A percentile compares a stretch with the other conserved stretches of the same genome.
phyloP scores from a whole-genome alignment of 2,329 filamentous ascomycete genomes.

The Calcarisporium arbuscula region DNA sequence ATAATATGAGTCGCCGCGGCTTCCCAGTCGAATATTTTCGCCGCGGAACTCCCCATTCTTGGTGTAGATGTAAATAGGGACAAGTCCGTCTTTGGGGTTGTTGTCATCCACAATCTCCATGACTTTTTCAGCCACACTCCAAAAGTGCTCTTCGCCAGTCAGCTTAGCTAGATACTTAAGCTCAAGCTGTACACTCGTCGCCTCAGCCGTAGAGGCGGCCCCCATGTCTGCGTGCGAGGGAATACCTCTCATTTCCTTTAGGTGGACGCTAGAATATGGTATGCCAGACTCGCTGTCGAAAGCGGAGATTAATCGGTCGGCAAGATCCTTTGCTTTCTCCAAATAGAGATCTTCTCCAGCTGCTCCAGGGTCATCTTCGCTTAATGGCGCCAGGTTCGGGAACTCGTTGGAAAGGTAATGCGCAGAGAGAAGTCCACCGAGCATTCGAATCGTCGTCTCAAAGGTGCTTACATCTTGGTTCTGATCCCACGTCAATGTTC shows the following conservation, averaged over 20 bases:
- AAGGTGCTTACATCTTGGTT: slow-evolving; percentile 96
- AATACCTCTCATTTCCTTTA: slow-evolving; percentile 70
- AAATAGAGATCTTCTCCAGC: slow-evolving; percentile 87
- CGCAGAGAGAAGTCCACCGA: slow-evolving; percentile 85
- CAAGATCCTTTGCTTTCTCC: slow-evolving; percentile 90
- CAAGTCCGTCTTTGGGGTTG: slow-evolving; percentile 68
- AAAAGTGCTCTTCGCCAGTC: slow-evolving; percentile 87
- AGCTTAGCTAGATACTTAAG: slow-evolving; percentile 96
- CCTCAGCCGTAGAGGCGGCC: slow-evolving; percentile 89
- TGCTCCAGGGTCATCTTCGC: slow-evolving; percentile 63
- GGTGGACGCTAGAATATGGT: slow-evolving; percentile 84
- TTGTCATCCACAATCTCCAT: slow-evolving; percentile 89
- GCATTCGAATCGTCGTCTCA: slow-evolving; percentile 96
- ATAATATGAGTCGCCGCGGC: slow-evolving; percentile 95
- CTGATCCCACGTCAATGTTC: slow-evolving; percentile 77
- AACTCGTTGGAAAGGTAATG: slow-evolving; percentile 88
- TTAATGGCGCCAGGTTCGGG: slow-evolving; percentile 69
- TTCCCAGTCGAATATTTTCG: slow-evolving; percentile 83
- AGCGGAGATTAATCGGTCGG: slow-evolving; percentile 77
- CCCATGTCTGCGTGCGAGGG: slow-evolving; percentile 78
- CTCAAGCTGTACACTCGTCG: slow-evolving; percentile 86
- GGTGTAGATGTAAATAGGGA: slow-evolving; percentile 87
- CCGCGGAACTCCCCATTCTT: slow-evolving; percentile 73
- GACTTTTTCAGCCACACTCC: slow-evolving; percentile 84
- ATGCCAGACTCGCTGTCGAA: slow-evolving; percentile 85